Evolutionary conservation across 2,329 filamentous ascomycete genomes (phyloP).

Genomic region (Xylaria sp.): DNA sequence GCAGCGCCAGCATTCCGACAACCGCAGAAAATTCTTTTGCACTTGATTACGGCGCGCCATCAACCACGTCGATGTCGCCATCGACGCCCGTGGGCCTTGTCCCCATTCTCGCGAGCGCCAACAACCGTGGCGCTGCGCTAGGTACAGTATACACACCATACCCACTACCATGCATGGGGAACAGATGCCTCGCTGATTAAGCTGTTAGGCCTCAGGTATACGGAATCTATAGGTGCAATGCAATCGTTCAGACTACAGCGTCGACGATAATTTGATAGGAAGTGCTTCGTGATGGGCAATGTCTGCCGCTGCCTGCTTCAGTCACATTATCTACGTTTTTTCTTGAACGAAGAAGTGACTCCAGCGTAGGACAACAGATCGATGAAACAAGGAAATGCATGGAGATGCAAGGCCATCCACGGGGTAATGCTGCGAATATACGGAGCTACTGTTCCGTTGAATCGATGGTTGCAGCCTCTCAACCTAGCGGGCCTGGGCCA

Average conservation of each 20-base stretch:
- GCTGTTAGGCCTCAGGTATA: no score
- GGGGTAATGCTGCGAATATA: background rate
- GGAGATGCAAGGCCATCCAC: no score
- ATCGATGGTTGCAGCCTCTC: background rate
- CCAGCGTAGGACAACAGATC: no score
- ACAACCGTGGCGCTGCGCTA: background rate
- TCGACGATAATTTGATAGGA: no score
- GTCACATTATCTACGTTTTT: no score
- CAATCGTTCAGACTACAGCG: no score
- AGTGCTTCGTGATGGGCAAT: no score
- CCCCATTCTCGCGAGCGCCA: background rate
- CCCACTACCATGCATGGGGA: background rate
- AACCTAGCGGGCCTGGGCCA: background rate
- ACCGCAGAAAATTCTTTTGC: constrained; percentile 9
- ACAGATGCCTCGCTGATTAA: background rate
- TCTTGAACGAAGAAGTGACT: no score
- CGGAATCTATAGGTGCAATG: no score
- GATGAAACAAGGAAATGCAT: no score
- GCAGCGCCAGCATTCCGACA: constrained; percentile 21
- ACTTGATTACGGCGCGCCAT: constrained; percentile 12
- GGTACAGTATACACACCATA: background rate
- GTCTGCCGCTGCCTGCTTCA: no score
- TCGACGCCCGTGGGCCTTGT: constrained; percentile 7
- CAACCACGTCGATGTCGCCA: constrained; percentile 20
- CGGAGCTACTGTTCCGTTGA: background rate